Evolutionary conservation across 2,329 filamentous ascomycete genomes (phyloP), one percentile per base, ranked within the genome.

Genomic region (Fonsecaea erecta): DNA sequence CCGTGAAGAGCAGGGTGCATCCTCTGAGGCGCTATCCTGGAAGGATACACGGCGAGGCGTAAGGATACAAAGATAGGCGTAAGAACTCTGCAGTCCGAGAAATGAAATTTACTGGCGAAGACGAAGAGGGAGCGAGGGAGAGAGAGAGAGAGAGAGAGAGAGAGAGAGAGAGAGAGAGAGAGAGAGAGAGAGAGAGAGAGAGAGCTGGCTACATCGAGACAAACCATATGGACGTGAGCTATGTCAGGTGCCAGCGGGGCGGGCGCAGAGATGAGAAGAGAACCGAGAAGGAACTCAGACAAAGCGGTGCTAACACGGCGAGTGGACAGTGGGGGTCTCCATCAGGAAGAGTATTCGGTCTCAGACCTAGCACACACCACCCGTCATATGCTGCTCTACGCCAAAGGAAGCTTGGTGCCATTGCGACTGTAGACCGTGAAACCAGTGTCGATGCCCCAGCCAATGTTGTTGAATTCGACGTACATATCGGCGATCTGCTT

Each of bases 391-490:
- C 7, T 30, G 12, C n/a, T 63, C 35, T 55, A 66, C 28, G 60
- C 65, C 65, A 64, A 28, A 26, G 65, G 65, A 61, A 67, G 55
- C 24, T 60, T 61, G 16, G 62, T 64, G 2, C 65, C 65, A 30
- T 55, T 59, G 16, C 30, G 57, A 46, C 57, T 56, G 52, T 32
- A 57, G 63, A 59, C 61, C 1, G 62, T 65, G 59, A 60, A 63
- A 9, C 66, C 66, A 40, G 56, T 68, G 48, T 68, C 63, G 54
- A 65, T 65, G 24, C 62, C 66, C 66, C 66, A 68, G 28, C 63
- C 66, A 35, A 65, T 58, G 43, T 62, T 68, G 60, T 68, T 65
- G 63, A 68, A 68, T 46, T 68, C 66, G 40, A 68, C 66, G 21
- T 60, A 63, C 46, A 63, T 62, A 26, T 55, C 51, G 37, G 34